Evolutionary conservation across 176 grass and related monocot genomes (phyloP).

Genomic region (Raddia distichophylla): DNA sequence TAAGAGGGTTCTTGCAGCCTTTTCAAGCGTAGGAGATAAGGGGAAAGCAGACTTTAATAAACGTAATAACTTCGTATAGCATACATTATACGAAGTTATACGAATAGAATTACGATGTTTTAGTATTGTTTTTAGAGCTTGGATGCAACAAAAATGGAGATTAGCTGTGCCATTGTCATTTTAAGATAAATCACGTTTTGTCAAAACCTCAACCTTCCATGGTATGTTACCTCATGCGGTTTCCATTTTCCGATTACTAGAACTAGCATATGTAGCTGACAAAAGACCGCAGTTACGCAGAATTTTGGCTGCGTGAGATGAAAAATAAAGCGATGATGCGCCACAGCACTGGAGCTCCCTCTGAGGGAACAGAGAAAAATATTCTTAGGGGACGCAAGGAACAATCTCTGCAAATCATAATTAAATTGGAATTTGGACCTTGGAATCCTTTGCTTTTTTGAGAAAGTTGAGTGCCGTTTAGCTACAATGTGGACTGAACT

Average conservation of each 20-base stretch:
- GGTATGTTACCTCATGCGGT: background rate
- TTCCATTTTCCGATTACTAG: background rate
- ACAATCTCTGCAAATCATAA: constrained; percentile 40
- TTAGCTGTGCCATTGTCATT: background rate
- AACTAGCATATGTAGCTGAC: background rate
- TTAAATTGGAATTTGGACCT: constrained; percentile 41
- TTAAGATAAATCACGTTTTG: background rate
- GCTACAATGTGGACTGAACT: constrained; percentile 38
- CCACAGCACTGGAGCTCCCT: constrained; percentile 47
- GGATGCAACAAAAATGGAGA: background rate
- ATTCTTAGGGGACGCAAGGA: constrained; percentile 39
- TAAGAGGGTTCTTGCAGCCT: constrained; percentile 16
- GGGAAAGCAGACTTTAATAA: background rate
- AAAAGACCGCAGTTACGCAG: background rate
- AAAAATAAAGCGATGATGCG: background rate
- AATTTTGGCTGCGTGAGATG: background rate
- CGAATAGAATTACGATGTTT: background rate
- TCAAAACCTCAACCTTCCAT: background rate
- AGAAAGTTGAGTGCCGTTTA: constrained; percentile 34
- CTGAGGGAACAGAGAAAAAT: constrained; percentile 45
- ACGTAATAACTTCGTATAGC: no score
- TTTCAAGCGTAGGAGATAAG: constrained; percentile 17
- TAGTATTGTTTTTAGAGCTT: constrained; percentile 2
- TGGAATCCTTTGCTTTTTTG: constrained; percentile 33
- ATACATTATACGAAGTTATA: no score